A percentile compares a stretch with the other conserved stretches of the same genome.
Conservation (phyloP, 2,329 filamentous ascomycete species). For the Cadophora luteo-olivacea region DNA sequence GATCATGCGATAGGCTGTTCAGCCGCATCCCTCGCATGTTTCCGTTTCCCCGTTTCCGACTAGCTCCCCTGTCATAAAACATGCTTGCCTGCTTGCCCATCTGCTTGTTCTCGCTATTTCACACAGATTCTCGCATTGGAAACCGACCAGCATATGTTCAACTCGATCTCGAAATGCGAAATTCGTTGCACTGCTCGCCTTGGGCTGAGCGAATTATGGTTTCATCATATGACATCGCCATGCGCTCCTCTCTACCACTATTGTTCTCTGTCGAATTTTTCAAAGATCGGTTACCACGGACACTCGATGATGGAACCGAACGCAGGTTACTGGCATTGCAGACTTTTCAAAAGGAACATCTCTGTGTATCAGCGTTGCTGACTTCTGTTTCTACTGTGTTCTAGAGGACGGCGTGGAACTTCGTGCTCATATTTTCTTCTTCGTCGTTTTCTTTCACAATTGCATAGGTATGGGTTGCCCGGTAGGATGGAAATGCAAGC, state of each 20-base stretch:
- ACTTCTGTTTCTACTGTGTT: constrained; percentile 1
- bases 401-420: constrained; percentile 4
- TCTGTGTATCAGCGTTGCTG: constrained; percentile 2
- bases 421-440: background rate
- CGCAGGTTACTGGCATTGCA: background rate
- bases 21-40: constrained; percentile 1
- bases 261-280: background rate
- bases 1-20: constrained; percentile 63
- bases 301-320: background rate
- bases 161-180: background rate
- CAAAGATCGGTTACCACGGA: background rate
- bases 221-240: background rate
- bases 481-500: background rate
- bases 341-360: background rate
- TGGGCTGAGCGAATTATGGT: constrained; percentile 6
- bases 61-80: background rate
- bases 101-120: constrained; percentile 1
- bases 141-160: constrained; percentile 14
- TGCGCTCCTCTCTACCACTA: background rate
- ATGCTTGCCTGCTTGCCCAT: background rate
- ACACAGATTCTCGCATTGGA: constrained; percentile 3
- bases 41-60: background rate
- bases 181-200: background rate
- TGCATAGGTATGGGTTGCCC: constrained; percentile 11
- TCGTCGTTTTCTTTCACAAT: constrained; percentile 11